phyloP scores from a whole-genome alignment of 305 asterid genomes.

The Fraxinus angustifolia region DNA sequence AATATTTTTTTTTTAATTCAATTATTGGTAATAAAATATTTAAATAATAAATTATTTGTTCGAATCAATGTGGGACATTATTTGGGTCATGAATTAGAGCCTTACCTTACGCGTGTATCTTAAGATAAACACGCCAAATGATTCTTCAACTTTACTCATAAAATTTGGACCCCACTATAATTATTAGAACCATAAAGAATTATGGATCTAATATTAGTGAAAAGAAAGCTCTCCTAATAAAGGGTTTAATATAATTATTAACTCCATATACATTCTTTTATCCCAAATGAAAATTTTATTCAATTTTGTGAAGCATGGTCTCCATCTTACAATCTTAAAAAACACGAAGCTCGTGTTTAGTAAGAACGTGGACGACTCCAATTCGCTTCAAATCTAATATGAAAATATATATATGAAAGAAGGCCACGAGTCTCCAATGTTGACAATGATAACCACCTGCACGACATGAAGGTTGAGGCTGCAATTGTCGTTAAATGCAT shows the following conservation, averaged over 20 bases:
- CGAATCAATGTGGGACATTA: conserved; percentile 18
- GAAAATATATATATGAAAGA: too few species aligned
- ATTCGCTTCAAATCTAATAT: too few species aligned
- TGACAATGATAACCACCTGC: neutral
- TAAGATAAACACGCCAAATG: conserved; percentile 8
- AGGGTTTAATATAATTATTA: neutral
- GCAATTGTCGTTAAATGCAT: neutral
- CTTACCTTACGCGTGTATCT: conserved; percentile 31
- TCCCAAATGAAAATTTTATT: neutral
- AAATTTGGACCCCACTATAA: conserved; percentile 18
- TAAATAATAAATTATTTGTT: neutral
- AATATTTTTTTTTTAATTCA: neutral
- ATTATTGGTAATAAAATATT: neutral
- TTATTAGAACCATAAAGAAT: neutral
- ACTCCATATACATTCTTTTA: neutral
- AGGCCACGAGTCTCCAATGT: neutral
- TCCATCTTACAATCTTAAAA: neutral
- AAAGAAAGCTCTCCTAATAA: neutral
- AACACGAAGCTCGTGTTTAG: neutral
- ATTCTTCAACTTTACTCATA: conserved; percentile 30
- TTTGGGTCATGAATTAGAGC: conserved; percentile 13
- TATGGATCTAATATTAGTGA: neutral
- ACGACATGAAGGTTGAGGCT: neutral
- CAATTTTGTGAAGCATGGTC: neutral
- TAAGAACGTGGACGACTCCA: neutral